A percentile compares a stretch with the other conserved stretches of the same genome.
Conservation (phyloP, 345 rosid genomes). For the Cardamine chenopodiifolia region DNA sequence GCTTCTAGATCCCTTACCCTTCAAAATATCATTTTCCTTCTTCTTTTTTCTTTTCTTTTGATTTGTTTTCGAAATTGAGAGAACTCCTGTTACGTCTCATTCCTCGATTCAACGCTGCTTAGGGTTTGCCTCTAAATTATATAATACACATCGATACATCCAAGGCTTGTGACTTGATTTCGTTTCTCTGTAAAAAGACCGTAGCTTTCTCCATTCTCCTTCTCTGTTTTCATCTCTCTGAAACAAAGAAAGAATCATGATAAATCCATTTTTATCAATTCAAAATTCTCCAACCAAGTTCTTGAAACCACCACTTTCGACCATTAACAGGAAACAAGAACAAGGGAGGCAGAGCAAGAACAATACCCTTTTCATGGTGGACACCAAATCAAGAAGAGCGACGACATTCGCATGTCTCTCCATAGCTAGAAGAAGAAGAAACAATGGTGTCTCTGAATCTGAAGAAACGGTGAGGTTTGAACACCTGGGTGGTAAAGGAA, state of each 20-base stretch:
- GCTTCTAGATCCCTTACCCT: slow-evolving; percentile 35
- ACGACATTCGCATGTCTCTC: slow-evolving; percentile 47
- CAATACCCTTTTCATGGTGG: slow-evolving; percentile 32
- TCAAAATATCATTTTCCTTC: slow-evolving; percentile 9
- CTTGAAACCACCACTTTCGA: slow-evolving; percentile 11
- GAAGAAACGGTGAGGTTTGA: slow-evolving; percentile 28
- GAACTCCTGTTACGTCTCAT: slow-evolving; percentile 10
- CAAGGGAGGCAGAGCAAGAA: slow-evolving; percentile 6
- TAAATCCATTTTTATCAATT: slow-evolving; percentile 32
- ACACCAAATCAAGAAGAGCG: slow-evolving; percentile 33
- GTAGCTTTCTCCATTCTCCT: slow-evolving; percentile 9
- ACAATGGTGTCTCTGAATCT: slow-evolving; percentile 42
- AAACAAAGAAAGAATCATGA: slow-evolving; percentile 22
- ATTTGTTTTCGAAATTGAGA: slow-evolving; percentile 15
- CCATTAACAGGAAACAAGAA: slow-evolving; percentile 26
- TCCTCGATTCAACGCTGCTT: slow-evolving; percentile 36
- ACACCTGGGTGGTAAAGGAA: slow-evolving; percentile 54
- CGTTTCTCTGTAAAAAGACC: neutral
- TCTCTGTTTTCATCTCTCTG: slow-evolving; percentile 24
- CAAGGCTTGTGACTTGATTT: slow-evolving; percentile 26
- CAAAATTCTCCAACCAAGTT: slow-evolving; percentile 33
- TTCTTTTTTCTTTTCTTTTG: neutral
- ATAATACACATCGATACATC: slow-evolving; percentile 31
- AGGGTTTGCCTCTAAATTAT: slow-evolving; percentile 28
- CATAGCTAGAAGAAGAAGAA: slow-evolving; percentile 29